Percentiles rank a stretch among this genome's conserved stretches.
These are phyloP conservation scores for Macrophomina phaseolina DNA, from an alignment of 2,329 filamentous ascomycete genomes.

Conservation along the genomic window DNA sequence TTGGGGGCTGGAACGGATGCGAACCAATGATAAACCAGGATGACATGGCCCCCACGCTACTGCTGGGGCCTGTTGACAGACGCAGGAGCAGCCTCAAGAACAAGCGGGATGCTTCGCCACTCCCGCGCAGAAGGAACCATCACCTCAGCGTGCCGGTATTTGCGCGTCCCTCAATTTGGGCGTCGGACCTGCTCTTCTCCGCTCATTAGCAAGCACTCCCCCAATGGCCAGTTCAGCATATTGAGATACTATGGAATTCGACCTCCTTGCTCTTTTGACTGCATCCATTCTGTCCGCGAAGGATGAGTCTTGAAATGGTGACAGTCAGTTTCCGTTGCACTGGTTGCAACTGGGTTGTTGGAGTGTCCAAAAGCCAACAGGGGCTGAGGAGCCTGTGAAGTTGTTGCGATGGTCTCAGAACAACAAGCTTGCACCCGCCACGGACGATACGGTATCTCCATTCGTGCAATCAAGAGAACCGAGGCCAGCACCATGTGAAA, in stretches of 20 bases:
- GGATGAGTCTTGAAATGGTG: background rate
- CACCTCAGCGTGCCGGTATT: no score
- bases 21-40: no score
- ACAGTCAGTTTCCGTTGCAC: background rate
- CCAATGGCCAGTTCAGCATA: background rate
- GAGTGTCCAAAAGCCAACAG: background rate
- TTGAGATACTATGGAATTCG: background rate
- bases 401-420: background rate
- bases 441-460: background rate
- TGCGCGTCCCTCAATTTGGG: no score
- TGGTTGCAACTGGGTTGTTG: background rate
- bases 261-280: background rate
- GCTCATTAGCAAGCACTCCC: background rate
- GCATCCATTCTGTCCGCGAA: background rate
- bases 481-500: background rate
- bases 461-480: background rate
- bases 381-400: background rate
- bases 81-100: no score
- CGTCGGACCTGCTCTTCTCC: no score
- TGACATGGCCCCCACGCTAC: no score
- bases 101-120: no score
- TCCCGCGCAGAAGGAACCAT: no score
- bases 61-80: no score
- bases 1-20: no score
- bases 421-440: background rate